Conservation (phyloP, 176 grass and related monocot species). For the Aegilops sharonensis region DNA sequence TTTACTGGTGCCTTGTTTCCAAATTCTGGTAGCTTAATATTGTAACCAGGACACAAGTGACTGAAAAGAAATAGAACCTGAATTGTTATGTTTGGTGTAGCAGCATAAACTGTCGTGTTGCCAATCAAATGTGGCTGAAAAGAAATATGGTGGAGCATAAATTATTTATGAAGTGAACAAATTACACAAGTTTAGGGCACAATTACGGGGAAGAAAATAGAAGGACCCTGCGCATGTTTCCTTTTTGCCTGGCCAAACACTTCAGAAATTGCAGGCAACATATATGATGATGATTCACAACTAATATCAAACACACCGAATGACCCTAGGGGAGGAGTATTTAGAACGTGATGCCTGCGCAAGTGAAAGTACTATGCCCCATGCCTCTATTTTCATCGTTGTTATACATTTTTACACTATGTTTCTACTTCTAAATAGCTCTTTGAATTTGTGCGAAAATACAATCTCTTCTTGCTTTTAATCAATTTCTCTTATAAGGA, state of each 20-base stretch:
- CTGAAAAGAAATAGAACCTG: neutral
- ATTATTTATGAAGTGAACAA: neutral
- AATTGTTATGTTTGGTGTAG: neutral
- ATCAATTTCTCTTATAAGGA: too few relatives aligned
- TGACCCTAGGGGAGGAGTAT: too few relatives aligned
- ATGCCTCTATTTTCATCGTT: too few relatives aligned
- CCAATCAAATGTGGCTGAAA: neutral
- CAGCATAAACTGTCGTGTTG: neutral
- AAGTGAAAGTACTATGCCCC: too few relatives aligned
- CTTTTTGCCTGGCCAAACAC: neutral
- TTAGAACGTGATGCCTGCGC: too few relatives aligned
- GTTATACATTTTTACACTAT: too few relatives aligned
- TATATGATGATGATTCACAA: neutral
- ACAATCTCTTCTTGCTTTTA: too few relatives aligned
- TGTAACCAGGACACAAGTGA: conserved; percentile 15
- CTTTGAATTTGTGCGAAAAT: too few relatives aligned
- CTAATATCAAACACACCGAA: neutral
- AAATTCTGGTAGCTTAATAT: neutral
- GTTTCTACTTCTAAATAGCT: too few relatives aligned
- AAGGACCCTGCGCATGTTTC: neutral
- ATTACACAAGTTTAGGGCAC: neutral
- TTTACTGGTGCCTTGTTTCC: conserved; percentile 17
- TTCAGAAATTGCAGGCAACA: neutral
- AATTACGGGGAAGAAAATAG: neutral
- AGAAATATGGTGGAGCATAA: neutral